A percentile compares a stretch with the other conserved stretches of the same genome.
Conservation (phyloP, 1,139 yeast species). For the Yamadazyma epiphylla region DNA sequence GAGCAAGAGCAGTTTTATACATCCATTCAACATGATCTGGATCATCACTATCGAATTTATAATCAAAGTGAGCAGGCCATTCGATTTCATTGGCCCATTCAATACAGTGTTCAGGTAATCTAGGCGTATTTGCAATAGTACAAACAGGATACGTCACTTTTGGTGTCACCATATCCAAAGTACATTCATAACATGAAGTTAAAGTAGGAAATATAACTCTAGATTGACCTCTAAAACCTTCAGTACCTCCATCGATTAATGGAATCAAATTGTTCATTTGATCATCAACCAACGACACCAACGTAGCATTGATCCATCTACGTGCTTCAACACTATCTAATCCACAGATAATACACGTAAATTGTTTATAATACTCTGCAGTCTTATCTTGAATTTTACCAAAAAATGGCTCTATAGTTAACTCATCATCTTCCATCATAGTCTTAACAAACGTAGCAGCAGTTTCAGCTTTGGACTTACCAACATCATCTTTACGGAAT, state of each 20-base stretch:
- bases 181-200: slow-evolving; percentile 91
- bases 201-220: slow-evolving; percentile 83
- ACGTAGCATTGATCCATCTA: slow-evolving; percentile 81
- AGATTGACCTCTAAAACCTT: slow-evolving; percentile 90
- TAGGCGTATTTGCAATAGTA: slow-evolving; percentile 90
- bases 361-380: slow-evolving; percentile 60
- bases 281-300: slow-evolving; percentile 59
- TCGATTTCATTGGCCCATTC: slow-evolving; percentile 84
- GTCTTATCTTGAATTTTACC: slow-evolving; percentile 73
- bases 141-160: slow-evolving; percentile 83
- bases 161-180: slow-evolving; percentile 70
- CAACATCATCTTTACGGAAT: slow-evolving; percentile 71
- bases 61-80: slow-evolving; percentile 59
- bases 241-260: slow-evolving; percentile 92
- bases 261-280: slow-evolving; percentile 60
- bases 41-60: slow-evolving; percentile 61
- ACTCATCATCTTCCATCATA: slow-evolving; percentile 39
- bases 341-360: slow-evolving; percentile 79
- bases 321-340: slow-evolving; percentile 88
- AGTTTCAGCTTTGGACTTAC: slow-evolving; percentile 72
- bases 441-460: slow-evolving; percentile 63
- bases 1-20: slow-evolving; percentile 45
- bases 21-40: slow-evolving; percentile 69
- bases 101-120: slow-evolving; percentile 91
- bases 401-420: slow-evolving; percentile 53